Evolutionary conservation across 2,329 filamentous ascomycete species (phyloP), one percentile per base, ranked within the genome.

Genomic region (Leptosphaerulina australis): DNA sequence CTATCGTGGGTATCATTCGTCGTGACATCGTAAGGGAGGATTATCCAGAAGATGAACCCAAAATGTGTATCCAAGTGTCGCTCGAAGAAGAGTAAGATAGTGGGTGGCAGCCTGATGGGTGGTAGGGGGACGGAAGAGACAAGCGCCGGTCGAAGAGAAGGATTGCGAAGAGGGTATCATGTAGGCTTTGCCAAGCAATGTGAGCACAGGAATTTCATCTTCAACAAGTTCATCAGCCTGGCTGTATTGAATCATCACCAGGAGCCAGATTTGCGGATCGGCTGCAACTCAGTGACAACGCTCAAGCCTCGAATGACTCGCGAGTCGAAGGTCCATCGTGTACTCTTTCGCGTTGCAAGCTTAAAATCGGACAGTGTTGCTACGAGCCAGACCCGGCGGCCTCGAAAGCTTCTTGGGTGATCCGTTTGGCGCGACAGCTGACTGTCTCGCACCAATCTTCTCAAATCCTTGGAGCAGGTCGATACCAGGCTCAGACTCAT

Each of bases 381-480:
- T 70, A 26, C 70, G 68, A 17, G 59, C 29, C 36, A 72, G 56
- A 40, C 62, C 46, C 11, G 69, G 68, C 11, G 69, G 68, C 14
- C 68, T 62, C 8, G 56, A 44, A 25, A 64, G 60, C 61, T 71
- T 71, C 49, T 66, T 57, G 10, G 69, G 69, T 18, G 69, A 71
- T 24, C 69, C 70, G 26, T 72, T 71, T 7, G 67, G 59, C 5
- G 69, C 69, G 28, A 71, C 65, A 34, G 62, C 61, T 18, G 64
- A 59, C 2, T 61, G 48, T 21, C 67, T 55, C 4, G 72, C 68
- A 40, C 88, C 88, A 67, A 91, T 91, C 75, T 86, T 88, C 67
- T 87, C 83, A 63, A 91, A 91, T 8, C 87, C 87, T 65, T 89
- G 85, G 35, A 88, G 80, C 58, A 91, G 86, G 62, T 91, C 88